Evolutionary conservation across 805 yeast species (phyloP).

Genomic region (Wickerhamomyces queroliae): DNA sequence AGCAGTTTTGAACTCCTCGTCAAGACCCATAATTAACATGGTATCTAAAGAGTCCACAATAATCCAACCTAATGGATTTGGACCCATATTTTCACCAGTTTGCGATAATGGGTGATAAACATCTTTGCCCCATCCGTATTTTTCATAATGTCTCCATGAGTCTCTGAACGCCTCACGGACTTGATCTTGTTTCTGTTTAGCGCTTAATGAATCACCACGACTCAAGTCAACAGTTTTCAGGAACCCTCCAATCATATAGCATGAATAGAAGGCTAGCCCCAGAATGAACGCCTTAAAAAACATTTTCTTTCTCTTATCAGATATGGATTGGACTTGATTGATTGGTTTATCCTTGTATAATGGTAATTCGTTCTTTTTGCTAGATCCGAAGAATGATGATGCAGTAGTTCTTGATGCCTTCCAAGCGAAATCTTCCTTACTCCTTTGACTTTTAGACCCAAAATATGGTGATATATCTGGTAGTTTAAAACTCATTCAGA

Average conservation of each 20-base stretch:
- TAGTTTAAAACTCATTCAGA: neutral
- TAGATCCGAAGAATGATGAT: constrained; percentile 1
- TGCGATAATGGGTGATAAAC: constrained; percentile 65
- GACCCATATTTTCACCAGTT: constrained; percentile 68
- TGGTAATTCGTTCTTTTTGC: constrained; percentile 27
- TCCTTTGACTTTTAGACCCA: neutral
- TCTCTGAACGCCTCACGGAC: constrained; percentile 66
- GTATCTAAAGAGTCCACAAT: constrained; percentile 87
- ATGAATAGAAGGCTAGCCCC: constrained; percentile 33
- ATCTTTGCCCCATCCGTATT: constrained; percentile 82
- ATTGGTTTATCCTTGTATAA: constrained; percentile 49
- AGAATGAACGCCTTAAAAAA: constrained; percentile 36
- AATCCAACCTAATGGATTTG: constrained; percentile 86
- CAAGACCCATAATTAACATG: constrained; percentile 59
- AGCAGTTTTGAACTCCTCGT: constrained; percentile 58
- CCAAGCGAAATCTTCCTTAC: constrained; percentile 8
- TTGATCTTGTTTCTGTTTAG: constrained; percentile 46
- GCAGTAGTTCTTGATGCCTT: constrained; percentile 12
- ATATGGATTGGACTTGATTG: constrained; percentile 5
- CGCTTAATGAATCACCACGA: constrained; percentile 19
- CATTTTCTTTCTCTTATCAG: constrained; percentile 27
- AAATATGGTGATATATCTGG: neutral
- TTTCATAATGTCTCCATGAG: constrained; percentile 72
- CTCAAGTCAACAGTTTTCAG: constrained; percentile 11
- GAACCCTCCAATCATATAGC: constrained; percentile 28